Base-by-base conservation (phyloP, 352 stramenopile species). In the Globisporangium paroecandrum region DNA sequence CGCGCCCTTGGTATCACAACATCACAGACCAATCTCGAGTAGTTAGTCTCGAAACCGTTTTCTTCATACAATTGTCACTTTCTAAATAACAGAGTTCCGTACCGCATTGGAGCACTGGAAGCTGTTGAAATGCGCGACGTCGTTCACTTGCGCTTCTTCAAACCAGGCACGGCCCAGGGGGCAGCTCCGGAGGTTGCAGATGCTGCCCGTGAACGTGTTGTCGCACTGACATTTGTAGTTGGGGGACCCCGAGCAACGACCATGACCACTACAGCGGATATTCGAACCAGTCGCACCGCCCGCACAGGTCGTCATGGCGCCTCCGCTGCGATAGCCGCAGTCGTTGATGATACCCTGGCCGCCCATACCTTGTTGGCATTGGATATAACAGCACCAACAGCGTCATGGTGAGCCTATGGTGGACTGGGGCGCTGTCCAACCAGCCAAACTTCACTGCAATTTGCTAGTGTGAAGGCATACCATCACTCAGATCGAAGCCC, bases 51-150 rank as follows among this genome's bases (percentile, higher is more conserved):
- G 36, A 10, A 43, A 43, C 36, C 36, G 13, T 43, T 43, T 43
- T 15, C 36, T 15, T 15, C 34, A 43, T 43, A 43, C 10, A 43
- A 43, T 43, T 43, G 27, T 32, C 27, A 32, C 27, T 32, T 32
- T 32, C 27, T 15, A 15, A 43, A 43, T 15, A 43, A 43, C 36
- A 15, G 36, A 54, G 8, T 13, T 54, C 20, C 38, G 18, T 72
- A 91, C 85, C 38, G 77, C 81, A 65, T 93, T 93, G 7, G 86
- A 93, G 70, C 88, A 95, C 41, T 83, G 69, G 20, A 85, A 86
- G 18, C 70, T 59, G 7, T 64, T 77, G 15, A 79, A 66, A 55
- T 92, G 88, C 24, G 84, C 88, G 22, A 85, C 69, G 49, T 93
- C 77, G 58, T 81, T 69, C 20, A 55, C 64, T 27, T 62, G 51